phyloP scores from a whole-genome alignment of 2,329 filamentous ascomycete genomes.

The Nemania sp. region DNA sequence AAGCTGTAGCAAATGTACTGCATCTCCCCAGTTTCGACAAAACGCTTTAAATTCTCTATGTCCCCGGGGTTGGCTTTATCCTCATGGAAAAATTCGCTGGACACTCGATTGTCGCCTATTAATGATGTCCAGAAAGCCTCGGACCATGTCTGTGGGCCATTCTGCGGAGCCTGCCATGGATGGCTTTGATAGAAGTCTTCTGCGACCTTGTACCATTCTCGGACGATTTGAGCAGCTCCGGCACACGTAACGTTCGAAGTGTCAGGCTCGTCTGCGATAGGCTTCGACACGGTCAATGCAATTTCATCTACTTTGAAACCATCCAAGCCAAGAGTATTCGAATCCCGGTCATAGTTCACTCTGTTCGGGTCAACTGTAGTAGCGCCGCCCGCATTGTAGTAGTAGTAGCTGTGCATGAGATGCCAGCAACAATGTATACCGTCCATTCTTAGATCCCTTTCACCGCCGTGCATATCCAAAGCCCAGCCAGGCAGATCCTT shows the following conservation, averaged over 20 bases:
- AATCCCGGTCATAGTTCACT: background rate
- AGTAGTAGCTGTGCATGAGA: background rate
- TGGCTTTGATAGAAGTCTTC: constrained; percentile 1
- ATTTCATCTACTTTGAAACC: background rate
- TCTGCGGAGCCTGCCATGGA: background rate
- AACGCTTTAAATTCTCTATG: background rate
- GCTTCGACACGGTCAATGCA: background rate
- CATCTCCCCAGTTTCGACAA: background rate
- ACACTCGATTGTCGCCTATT: background rate
- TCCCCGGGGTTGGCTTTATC: background rate
- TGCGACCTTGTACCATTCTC: background rate
- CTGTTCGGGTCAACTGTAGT: background rate
- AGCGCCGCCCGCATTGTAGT: background rate
- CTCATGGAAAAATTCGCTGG: background rate
- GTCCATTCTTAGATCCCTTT: background rate
- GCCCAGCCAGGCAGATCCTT: background rate
- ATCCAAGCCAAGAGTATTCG: background rate
- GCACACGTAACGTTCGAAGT: background rate
- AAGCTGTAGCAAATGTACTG: background rate
- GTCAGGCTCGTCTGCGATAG: background rate
- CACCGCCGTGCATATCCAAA: background rate
- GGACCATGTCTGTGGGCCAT: background rate
- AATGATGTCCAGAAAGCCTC: background rate
- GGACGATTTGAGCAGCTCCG: background rate
- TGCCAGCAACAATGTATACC: background rate